Conservation (phyloP, 129 eudicot species). For the Heracleum sosnowskyi region DNA sequence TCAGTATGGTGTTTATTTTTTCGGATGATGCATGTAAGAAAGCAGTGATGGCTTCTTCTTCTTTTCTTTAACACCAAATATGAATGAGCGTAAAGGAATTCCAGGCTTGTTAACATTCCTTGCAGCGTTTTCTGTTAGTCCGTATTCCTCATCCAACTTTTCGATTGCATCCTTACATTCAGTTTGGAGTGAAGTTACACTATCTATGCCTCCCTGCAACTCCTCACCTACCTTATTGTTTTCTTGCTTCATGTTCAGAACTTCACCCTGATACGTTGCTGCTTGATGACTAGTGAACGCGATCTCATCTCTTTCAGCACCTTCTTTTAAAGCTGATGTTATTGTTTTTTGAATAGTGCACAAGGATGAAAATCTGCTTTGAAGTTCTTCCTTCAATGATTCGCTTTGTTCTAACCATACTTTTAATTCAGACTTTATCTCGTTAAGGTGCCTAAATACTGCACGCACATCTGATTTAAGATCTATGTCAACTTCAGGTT, state of each 20-base stretch:
- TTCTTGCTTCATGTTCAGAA: constrained; percentile 81
- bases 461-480: constrained; percentile 48
- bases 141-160: constrained; percentile 51
- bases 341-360: constrained; percentile 55
- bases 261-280: constrained; percentile 79
- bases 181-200: constrained; percentile 35
- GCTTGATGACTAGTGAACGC: constrained; percentile 68
- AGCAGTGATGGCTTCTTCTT: constrained; percentile 59
- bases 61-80: constrained; percentile 59
- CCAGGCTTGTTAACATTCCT: constrained; percentile 22
- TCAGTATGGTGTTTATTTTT: constrained; percentile 9
- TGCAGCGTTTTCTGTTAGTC: constrained; percentile 14
- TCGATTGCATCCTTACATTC: constrained; percentile 51
- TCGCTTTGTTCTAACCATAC: constrained; percentile 67
- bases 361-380: constrained; percentile 34
- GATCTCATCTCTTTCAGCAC: constrained; percentile 58
- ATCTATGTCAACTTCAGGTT: constrained; percentile 37
- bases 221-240: constrained; percentile 70
- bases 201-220: constrained; percentile 59
- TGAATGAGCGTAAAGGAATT: constrained; percentile 63
- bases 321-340: constrained; percentile 50
- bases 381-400: constrained; percentile 49
- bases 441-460: constrained; percentile 51
- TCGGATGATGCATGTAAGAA: constrained; percentile 42
- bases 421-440: constrained; percentile 47